A percentile compares a stretch with the other conserved stretches of the same genome.
Conservation (phyloP, 306 rosid species). For the Echinosophora koreensis region DNA sequence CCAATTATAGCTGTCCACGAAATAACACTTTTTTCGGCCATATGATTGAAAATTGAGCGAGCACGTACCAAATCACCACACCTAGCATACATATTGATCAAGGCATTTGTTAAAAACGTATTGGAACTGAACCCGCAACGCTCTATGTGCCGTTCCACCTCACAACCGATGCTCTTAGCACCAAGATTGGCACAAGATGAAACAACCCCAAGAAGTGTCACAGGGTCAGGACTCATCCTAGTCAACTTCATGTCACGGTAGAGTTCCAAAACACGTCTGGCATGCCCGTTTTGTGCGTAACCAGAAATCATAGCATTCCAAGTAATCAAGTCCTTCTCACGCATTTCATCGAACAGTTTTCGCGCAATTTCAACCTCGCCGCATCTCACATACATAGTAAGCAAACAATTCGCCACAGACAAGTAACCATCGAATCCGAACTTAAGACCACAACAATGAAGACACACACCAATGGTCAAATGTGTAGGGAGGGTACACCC, state of each 20-base stretch:
- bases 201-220: conserved; percentile 60
- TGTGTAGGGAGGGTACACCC: conserved; percentile 56
- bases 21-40: conserved; percentile 52
- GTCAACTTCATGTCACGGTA: conserved; percentile 52
- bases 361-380: conserved; percentile 66
- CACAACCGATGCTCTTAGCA: conserved; percentile 54
- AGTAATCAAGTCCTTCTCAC: conserved; percentile 71
- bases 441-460: conserved; percentile 62
- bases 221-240: conserved; percentile 53
- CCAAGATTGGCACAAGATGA: conserved; percentile 64
- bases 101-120: conserved; percentile 57
- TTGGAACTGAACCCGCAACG: conserved; percentile 48
- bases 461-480: conserved; percentile 59
- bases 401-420: conserved; percentile 73
- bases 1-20: conserved; percentile 78
- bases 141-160: conserved; percentile 53
- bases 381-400: conserved; percentile 83
- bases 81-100: conserved; percentile 64
- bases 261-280: conserved; percentile 71
- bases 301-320: conserved; percentile 97
- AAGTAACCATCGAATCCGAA: conserved; percentile 61
- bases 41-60: conserved; percentile 43
- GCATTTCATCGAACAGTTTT: conserved; percentile 66
- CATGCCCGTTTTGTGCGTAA: conserved; percentile 80
- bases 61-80: conserved; percentile 61